Conservation (phyloP, 192 early-diverging fungal genomes). For the Radiomyces spectabilis region DNA sequence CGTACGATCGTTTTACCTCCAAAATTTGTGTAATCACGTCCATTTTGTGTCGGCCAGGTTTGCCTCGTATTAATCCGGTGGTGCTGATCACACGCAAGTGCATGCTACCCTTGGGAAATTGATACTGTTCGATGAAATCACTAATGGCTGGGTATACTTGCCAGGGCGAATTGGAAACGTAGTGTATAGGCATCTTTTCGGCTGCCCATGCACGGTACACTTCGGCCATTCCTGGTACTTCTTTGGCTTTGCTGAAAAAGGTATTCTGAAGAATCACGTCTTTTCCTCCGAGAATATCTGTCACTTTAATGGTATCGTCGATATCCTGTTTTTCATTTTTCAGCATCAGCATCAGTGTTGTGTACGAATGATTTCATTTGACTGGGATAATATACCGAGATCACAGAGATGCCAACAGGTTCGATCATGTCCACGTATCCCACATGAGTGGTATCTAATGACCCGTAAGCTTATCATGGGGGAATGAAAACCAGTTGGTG, state of each 20-base stretch:
- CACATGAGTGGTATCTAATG: no score
- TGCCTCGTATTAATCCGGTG: conserved; percentile 8
- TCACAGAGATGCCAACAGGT: conserved; percentile 69
- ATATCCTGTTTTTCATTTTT: conserved; percentile 52
- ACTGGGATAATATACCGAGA: no score
- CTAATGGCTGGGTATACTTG: conserved; percentile 75
- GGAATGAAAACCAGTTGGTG: no score
- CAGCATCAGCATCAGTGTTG: no score
- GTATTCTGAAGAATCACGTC: conserved; percentile 60
- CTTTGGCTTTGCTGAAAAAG: conserved; percentile 58
- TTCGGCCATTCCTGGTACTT: conserved; percentile 75
- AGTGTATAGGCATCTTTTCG: conserved; percentile 64
- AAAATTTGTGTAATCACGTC: conserved; percentile 21
- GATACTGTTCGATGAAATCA: conserved; percentile 58
- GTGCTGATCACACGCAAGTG: conserved; percentile 37
- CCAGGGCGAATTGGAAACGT: conserved; percentile 87
- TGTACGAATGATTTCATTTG: no score
- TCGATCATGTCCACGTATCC: conserved; percentile 57
- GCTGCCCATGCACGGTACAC: conserved; percentile 57
- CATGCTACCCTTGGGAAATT: conserved; percentile 76
- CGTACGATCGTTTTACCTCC: background rate
- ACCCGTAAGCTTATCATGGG: no score
- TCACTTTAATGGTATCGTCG: conserved; percentile 94
- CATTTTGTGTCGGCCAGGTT: conserved; percentile 19
- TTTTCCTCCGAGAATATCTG: conserved; percentile 68